Base-by-base conservation (phyloP, 2,329 filamentous ascomycete genomes). In the Phymatotrichopsis omnivora region DNA sequence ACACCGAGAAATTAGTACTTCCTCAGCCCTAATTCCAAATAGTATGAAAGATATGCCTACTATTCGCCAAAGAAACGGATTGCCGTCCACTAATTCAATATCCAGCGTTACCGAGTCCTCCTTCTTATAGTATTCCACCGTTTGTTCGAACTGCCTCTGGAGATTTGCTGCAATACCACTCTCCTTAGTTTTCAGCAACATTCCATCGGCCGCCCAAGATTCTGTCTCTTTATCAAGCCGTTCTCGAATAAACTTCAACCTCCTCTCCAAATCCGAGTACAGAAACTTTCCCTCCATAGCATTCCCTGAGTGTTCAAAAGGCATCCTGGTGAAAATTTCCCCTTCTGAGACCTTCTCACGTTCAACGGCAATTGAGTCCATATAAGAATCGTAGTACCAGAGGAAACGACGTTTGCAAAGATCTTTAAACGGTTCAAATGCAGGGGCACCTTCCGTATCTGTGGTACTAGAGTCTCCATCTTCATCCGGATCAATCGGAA, bases 381-480 rank as follows among this genome's bases (percentile, higher is more conserved):
- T 68, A 60, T 96, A 96, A 3, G 82, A 82, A 55, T 93, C 82
- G 62, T 84, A 93, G 65, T 96, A 96, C 91, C 91, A 96, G 11
- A 96, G 68, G 61, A 96, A 95, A 1, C 87, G 78, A 28, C 82
- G 78, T 65, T 96, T 96, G 70, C 82, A 84, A 4, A 94, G 69
- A 59, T 96, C 89, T 55, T 78, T 80, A 67, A 96, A 96, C 0
- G 86, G 85, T 55, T 93, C 82, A 62, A 85, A 93, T 0, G 75
- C 71, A 1, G 75, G 60, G 6, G 60, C 64, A 0, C 63, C 54
- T 27, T 61, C 61, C 22, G 57, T 47, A 48, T 65, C 68, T 16
- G 62, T 61, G 14, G 62, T 56, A 17, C 27, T 44, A 7, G 42
- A 37, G 27, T 71, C 67, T 39, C 66, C 69, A 45, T 70, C 61